Percentiles rank a stretch among this genome's conserved stretches.
Conservation (phyloP, 352 stramenopile genomes). For the Phytophthora uliginosa region DNA sequence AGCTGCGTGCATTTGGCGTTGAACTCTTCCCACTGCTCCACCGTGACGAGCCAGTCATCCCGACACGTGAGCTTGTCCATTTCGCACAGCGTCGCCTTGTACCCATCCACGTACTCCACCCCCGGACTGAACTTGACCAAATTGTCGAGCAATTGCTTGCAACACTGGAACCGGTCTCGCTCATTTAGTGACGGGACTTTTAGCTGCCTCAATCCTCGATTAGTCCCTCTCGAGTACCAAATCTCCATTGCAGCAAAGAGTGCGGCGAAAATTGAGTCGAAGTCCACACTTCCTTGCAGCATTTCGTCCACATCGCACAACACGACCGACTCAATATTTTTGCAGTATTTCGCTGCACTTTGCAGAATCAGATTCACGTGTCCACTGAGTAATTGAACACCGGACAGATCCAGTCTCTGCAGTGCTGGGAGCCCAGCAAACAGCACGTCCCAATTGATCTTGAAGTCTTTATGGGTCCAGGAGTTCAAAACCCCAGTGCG, state of each 20-base stretch:
- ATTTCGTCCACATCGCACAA: slow-evolving; percentile 19
- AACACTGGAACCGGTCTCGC: slow-evolving; percentile 21
- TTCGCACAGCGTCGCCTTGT: slow-evolving; percentile 43
- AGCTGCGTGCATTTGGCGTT: slow-evolving; percentile 44
- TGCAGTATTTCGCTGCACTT: slow-evolving; percentile 36
- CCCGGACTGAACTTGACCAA: slow-evolving; percentile 38
- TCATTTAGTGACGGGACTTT: slow-evolving; percentile 32
- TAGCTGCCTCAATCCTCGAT: slow-evolving; percentile 41
- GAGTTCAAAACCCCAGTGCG: not conserved
- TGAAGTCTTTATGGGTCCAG: slow-evolving; percentile 13
- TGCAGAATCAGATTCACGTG: slow-evolving; percentile 35
- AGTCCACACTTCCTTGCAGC: slow-evolving; percentile 12
- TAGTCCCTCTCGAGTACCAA: slow-evolving; percentile 27
- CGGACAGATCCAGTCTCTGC: slow-evolving; percentile 41
- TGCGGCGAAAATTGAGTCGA: slow-evolving; percentile 31
- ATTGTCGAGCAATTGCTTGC: slow-evolving; percentile 37
- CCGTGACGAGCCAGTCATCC: slow-evolving; percentile 37
- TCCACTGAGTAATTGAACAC: slow-evolving; percentile 31
- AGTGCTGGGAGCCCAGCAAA: slow-evolving; percentile 34
- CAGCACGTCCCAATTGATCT: slow-evolving; percentile 36
- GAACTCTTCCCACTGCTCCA: slow-evolving; percentile 46
- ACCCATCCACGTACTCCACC: slow-evolving; percentile 48
- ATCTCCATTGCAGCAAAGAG: slow-evolving; percentile 37
- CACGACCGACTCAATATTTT: slow-evolving; percentile 36
- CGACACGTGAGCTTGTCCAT: slow-evolving; percentile 46